These are phyloP conservation scores for Calvatia gigantea DNA, from an alignment of 768 basidiomycete species.

Conservation along the genomic window DNA sequence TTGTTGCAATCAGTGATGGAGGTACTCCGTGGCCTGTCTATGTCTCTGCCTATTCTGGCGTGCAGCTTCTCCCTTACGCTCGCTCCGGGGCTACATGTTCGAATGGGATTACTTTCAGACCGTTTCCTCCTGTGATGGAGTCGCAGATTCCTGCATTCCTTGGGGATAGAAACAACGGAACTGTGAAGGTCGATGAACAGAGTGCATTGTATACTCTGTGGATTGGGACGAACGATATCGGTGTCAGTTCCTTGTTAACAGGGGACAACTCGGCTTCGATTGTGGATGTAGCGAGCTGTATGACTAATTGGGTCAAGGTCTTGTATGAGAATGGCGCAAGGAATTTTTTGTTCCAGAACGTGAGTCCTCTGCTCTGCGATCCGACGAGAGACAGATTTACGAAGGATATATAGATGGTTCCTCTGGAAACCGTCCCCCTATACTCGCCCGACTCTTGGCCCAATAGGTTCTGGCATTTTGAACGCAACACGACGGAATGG, in stretches of 20 bases:
- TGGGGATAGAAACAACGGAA: conserved; percentile 35
- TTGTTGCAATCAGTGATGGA: conserved; percentile 34
- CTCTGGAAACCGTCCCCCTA: conserved; percentile 44
- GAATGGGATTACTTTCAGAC: conserved; percentile 54
- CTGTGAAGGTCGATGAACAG: conserved; percentile 33
- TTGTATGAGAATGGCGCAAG: conserved; percentile 57
- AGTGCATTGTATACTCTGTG: conserved; percentile 64
- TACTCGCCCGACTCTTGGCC: conserved; percentile 47
- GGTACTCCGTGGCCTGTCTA: conserved; percentile 61
- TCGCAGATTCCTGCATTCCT: conserved; percentile 55
- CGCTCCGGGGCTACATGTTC: conserved; percentile 64
- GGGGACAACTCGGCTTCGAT: conserved; percentile 51
- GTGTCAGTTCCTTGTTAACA: conserved; percentile 48
- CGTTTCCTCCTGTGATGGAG: conserved; percentile 58
- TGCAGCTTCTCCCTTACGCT: conserved; percentile 55
- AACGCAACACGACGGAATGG: conserved; percentile 57
- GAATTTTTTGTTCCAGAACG: conserved; percentile 61
- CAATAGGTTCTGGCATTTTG: conserved; percentile 43
- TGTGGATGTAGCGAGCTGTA: conserved; percentile 55
- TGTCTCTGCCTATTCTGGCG: conserved; percentile 49
- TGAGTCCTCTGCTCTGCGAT: background rate
- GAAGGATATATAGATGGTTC: conserved; percentile 48
- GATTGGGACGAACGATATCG: conserved; percentile 69
- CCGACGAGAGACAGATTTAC: background rate
- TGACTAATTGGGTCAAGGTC: conserved; percentile 55